These are phyloP conservation scores for Apiotrichum domesticum DNA, from an alignment of 1,284 basidiomycete genomes.

Conservation along the genomic window DNA sequence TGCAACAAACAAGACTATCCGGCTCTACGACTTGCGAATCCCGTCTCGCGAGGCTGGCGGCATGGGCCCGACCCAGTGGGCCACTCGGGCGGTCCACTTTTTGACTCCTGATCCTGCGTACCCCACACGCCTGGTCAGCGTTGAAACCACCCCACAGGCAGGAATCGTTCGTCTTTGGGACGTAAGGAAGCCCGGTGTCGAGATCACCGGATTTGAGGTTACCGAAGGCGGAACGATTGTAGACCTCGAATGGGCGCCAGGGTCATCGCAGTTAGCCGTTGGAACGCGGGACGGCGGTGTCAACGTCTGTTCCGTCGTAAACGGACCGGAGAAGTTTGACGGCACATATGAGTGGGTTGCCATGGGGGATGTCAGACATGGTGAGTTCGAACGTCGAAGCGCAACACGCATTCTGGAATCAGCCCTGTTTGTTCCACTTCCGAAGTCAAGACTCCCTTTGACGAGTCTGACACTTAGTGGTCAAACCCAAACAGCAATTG, in stretches of 20 bases:
- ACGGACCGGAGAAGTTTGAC: constrained; percentile 14
- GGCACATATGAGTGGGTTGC: constrained; percentile 31
- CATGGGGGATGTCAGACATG: constrained; percentile 31
- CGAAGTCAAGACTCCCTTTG: too few relatives aligned
- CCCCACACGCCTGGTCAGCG: constrained; percentile 34
- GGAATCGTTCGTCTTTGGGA: constrained; percentile 43
- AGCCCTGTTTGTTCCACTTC: background rate
- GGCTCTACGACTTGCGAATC: constrained; percentile 37
- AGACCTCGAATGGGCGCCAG: constrained; percentile 31
- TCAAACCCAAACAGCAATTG: constrained; percentile 33
- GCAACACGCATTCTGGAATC: background rate
- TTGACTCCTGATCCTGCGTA: constrained; percentile 28
- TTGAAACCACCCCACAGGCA: constrained; percentile 24
- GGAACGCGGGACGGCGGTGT: constrained; percentile 42
- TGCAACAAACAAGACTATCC: constrained; percentile 32
- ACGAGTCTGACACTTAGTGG: constrained; percentile 24
- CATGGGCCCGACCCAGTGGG: constrained; percentile 17
- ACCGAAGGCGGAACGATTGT: constrained; percentile 17
- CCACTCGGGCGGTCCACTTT: constrained; percentile 34
- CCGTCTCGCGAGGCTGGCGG: constrained; percentile 17
- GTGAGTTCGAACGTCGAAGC: constrained; percentile 18
- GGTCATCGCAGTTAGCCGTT: constrained; percentile 25
- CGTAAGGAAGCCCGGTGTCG: constrained; percentile 27
- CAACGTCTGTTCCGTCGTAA: constrained; percentile 36
- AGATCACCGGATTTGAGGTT: constrained; percentile 34